Conservation (phyloP, 257 asterid genomes). For the Hygrophila difformis region DNA sequence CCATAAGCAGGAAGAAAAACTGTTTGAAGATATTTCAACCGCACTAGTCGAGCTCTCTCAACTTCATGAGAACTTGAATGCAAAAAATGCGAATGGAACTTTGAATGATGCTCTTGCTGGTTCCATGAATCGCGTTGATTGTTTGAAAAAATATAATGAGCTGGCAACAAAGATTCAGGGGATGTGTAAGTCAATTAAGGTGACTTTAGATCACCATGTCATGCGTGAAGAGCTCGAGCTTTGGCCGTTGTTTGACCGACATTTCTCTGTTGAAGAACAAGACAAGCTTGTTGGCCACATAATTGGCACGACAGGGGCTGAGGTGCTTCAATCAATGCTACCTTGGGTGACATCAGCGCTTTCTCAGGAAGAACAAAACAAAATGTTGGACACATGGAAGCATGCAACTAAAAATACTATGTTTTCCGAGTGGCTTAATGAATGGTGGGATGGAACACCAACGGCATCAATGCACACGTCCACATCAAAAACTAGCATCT, state of each 20-base stretch:
- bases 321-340: constrained; percentile 93
- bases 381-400: constrained; percentile 95
- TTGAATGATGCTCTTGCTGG: constrained; percentile 18
- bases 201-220: constrained; percentile 92
- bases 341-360: constrained; percentile 99
- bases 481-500: constrained; percentile 33
- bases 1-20: constrained; percentile 91
- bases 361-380: constrained; percentile 92
- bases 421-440: constrained; percentile 97
- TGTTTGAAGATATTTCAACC: constrained; percentile 83
- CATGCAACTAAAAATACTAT: constrained; percentile 95
- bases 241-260: constrained; percentile 93
- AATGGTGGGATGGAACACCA: constrained; percentile 90
- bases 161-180: constrained; percentile 91
- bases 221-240: constrained; percentile 92
- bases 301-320: constrained; percentile 98
- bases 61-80: constrained; percentile 50
- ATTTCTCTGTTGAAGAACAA: constrained; percentile 88
- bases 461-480: constrained; percentile 34
- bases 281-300: constrained; percentile 90
- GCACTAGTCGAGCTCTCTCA: constrained; percentile 66
- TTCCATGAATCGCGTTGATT: constrained; percentile 26
- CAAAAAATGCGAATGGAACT: constrained; percentile 27
- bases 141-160: constrained; percentile 56
- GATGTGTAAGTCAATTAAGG: constrained; percentile 95